Conservation (phyloP, 2,329 filamentous ascomycete genomes). For the Diplodia intermedia region DNA sequence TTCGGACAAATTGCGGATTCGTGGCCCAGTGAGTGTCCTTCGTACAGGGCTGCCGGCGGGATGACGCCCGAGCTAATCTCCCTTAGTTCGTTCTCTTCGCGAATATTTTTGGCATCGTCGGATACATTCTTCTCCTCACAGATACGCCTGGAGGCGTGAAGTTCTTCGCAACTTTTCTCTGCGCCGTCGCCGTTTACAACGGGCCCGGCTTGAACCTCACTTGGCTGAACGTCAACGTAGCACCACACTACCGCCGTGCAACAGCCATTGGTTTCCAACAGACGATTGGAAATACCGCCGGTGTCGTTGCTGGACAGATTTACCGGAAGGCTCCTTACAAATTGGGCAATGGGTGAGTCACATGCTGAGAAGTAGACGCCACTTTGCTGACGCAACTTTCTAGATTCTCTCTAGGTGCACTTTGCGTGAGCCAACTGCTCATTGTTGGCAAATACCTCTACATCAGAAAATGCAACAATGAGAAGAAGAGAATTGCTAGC, state of each 20-base stretch:
- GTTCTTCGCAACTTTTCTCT: constrained; percentile 40
- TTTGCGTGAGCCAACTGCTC: constrained; percentile 47
- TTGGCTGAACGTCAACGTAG: constrained; percentile 59
- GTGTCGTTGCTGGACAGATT: constrained; percentile 57
- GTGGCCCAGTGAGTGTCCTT: constrained; percentile 33
- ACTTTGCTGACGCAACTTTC: background rate
- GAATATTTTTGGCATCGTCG: constrained; percentile 36
- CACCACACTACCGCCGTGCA: constrained; percentile 57
- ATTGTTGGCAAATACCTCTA: constrained; percentile 54
- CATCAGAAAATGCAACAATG: constrained; percentile 50
- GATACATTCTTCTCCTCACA: constrained; percentile 37
- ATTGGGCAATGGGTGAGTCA: constrained; percentile 27
- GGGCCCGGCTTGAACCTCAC: constrained; percentile 54
- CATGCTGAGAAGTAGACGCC: background rate
- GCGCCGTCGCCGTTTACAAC: constrained; percentile 39
- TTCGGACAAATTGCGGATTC: constrained; percentile 52
- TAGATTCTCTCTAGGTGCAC: constrained; percentile 47
- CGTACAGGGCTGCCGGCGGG: background rate
- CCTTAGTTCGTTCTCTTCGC: constrained; percentile 33
- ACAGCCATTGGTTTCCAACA: constrained; percentile 56
- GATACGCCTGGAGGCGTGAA: constrained; percentile 34
- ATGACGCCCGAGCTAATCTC: background rate
- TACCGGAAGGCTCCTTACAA: constrained; percentile 43
- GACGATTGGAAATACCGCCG: constrained; percentile 58
- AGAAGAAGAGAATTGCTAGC: constrained; percentile 49